These are phyloP conservation scores for Tuber melanosporum DNA, from an alignment of 495 filamentous ascomycete species.

Conservation along the genomic window DNA sequence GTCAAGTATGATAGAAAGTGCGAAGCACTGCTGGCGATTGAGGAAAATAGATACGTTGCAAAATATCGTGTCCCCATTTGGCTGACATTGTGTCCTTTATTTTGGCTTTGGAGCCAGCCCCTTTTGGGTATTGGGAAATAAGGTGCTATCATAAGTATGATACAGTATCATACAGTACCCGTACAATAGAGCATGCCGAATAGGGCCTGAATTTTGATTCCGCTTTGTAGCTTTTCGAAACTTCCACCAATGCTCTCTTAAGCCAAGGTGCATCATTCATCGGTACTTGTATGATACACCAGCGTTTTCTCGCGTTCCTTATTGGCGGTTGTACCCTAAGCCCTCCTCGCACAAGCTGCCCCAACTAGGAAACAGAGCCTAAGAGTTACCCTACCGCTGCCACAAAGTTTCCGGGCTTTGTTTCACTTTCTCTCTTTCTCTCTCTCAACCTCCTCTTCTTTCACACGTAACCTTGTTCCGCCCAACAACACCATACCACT, in stretches of 20 bases:
- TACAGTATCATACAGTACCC: too few relatives aligned
- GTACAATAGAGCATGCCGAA: too few relatives aligned
- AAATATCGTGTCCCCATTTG: too few relatives aligned
- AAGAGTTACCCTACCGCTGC: constrained; percentile 23
- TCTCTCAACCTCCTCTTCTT: constrained; percentile 7
- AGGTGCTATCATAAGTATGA: too few relatives aligned
- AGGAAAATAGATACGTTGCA: too few relatives aligned
- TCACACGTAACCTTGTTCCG: constrained; percentile 8
- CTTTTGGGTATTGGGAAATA: too few relatives aligned
- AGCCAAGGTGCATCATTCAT: neutral
- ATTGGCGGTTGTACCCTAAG: neutral
- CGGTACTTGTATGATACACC: neutral
- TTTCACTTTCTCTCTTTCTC: constrained; percentile 13
- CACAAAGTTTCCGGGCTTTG: constrained; percentile 22
- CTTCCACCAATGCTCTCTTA: neutral
- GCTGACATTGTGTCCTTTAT: too few relatives aligned
- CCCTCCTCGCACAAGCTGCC: neutral
- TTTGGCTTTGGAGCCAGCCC: too few relatives aligned
- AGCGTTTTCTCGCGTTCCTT: neutral
- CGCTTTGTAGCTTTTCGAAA: neutral
- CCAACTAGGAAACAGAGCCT: neutral
- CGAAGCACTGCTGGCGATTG: too few relatives aligned
- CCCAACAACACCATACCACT: constrained; percentile 2
- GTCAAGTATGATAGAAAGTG: too few relatives aligned
- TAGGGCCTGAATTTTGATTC: neutral